Evolutionary conservation across 306 rosid genomes (phyloP).

Genomic region (Cicer bijugum): DNA sequence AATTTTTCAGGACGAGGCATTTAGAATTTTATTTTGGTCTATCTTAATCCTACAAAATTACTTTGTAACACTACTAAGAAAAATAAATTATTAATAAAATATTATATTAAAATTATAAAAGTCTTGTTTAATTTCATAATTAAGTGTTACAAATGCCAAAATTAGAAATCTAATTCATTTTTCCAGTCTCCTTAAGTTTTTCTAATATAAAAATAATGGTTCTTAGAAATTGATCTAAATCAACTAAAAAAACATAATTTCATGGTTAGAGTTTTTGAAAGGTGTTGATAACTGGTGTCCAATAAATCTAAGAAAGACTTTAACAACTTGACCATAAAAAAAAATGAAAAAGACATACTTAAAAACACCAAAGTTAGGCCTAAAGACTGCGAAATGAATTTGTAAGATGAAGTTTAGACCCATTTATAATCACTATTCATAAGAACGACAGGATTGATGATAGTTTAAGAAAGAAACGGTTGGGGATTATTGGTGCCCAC

Average conservation of each 20-base stretch:
- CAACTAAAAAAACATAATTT: background rate
- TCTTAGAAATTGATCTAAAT: background rate
- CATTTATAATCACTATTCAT: background rate
- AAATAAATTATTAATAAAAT: no score
- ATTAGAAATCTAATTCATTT: no score
- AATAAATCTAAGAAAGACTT: background rate
- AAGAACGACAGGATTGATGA: conserved; percentile 25
- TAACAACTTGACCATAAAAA: background rate
- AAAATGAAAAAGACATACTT: no score
- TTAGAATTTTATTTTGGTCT: background rate
- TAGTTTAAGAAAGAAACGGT: conserved; percentile 45
- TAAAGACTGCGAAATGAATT: background rate
- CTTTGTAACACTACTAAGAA: background rate
- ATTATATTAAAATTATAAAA: no score
- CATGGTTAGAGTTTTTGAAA: background rate
- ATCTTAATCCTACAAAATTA: background rate
- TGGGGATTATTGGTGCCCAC: conserved; percentile 44
- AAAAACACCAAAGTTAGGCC: background rate
- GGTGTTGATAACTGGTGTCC: background rate
- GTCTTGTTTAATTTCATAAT: no score
- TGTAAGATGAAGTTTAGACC: background rate
- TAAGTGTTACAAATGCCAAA: no score
- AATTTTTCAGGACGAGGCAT: no score
- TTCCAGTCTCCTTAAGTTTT: no score
- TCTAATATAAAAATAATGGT: no score